Base-by-base conservation (phyloP, 352 stramenopile species). In the Phytophthora colocasiae region DNA sequence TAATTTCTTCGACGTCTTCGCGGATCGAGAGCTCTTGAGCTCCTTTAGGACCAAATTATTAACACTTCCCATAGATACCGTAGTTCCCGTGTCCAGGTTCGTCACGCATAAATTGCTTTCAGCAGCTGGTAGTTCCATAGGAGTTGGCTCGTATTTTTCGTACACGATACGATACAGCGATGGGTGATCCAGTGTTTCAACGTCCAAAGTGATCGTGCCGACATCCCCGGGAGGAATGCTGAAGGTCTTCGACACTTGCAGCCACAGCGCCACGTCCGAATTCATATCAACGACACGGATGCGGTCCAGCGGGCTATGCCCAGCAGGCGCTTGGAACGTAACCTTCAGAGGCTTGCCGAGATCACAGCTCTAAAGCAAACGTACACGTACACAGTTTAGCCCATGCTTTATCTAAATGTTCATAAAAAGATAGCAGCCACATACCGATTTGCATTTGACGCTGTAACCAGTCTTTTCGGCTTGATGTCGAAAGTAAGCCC, bases 231-330 rank as follows among this genome's bases (percentile, higher is more conserved):
- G 86, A 40, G 85, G 88, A 17, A 94, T 92, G 48, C 63, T 81
- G 53, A 96, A 94, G 12, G 70, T 95, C 62, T 94, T 94, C 1
- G 86, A 94, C 10, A 89, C 84, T 76, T 96, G 88, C n/a, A 92
- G 69, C 87, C 86, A 96, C 6, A 94, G 63, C 15, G 88, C 66
- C 14, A 91, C 75, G 22, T 92, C 78, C 58, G 87, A 87, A 38
- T 95, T 92, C 77, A 95, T 85, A 66, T 96, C 85, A n/a, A 96
- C 81, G 15, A 96, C 78, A 26, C 88, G 88, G 46, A 96, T 89
- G 14, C 88, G 85, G 59, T 96, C 88, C 17, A 94, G 58, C 4
- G 73, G 31, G 38, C 88, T 96, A 68, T 96, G 88, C 11, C 73
- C 73, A 44, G 57, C 43, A 44, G 84, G 88, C 6, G 88, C 88